Conservation (phyloP, 768 basidiomycete genomes). For the Sporobolomyces pararoseus region DNA sequence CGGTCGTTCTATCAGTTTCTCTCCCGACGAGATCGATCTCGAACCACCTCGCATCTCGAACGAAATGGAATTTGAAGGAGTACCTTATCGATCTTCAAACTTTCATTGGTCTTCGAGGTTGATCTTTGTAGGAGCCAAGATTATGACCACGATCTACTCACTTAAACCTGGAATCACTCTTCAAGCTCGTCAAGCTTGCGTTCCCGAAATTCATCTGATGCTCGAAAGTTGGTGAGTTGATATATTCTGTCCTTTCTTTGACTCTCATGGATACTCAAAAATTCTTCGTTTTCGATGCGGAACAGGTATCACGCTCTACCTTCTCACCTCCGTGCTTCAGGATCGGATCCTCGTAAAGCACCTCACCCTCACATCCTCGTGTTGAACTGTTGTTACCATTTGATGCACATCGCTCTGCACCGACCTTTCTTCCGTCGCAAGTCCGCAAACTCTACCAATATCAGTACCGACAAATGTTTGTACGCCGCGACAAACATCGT, state of each 20-base stretch:
- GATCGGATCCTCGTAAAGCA: slow-evolving; percentile 20
- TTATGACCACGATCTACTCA: slow-evolving; percentile 29
- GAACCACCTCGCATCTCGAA: slow-evolving; percentile 14
- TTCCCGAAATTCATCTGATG: slow-evolving; percentile 33
- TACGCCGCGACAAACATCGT: slow-evolving; percentile 26
- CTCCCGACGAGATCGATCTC: slow-evolving; percentile 29
- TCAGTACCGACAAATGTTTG: slow-evolving; percentile 39
- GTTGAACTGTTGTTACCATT: slow-evolving; percentile 5
- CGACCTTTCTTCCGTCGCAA: slow-evolving; percentile 38
- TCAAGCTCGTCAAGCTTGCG: slow-evolving; percentile 10
- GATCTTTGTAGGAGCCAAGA: slow-evolving; percentile 17
- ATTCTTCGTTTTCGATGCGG: too few species aligned
- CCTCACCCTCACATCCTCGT: slow-evolving; percentile 30
- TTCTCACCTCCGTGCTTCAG: slow-evolving; percentile 26
- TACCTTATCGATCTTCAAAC: slow-evolving; percentile 29
- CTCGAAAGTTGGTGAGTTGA: slow-evolving; percentile 36
- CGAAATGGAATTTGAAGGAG: slow-evolving; percentile 33
- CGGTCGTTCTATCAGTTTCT: slow-evolving; percentile 22
- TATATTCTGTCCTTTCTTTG: background rate
- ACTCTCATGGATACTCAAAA: background rate
- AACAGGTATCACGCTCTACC: slow-evolving; percentile 37
- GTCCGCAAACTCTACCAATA: slow-evolving; percentile 11
- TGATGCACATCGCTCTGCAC: slow-evolving; percentile 25
- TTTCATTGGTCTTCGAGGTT: slow-evolving; percentile 26
- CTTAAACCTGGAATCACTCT: slow-evolving; percentile 22